Percentiles rank a stretch among this genome's conserved stretches.
These are phyloP conservation scores for Metschnikowia shivogae DNA, from an alignment of 805 yeast species.

Conservation along the genomic window DNA sequence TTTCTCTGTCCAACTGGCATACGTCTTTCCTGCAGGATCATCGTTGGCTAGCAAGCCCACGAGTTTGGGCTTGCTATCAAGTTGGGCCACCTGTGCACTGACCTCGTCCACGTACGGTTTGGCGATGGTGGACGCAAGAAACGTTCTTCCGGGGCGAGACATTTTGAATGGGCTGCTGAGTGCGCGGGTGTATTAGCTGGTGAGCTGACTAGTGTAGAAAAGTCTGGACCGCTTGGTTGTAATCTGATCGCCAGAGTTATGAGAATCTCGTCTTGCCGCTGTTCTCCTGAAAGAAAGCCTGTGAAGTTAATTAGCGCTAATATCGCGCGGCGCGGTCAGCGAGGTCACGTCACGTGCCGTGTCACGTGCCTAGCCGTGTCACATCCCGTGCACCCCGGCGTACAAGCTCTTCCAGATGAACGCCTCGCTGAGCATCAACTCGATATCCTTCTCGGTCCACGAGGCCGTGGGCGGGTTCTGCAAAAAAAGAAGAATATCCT, in stretches of 20 bases:
- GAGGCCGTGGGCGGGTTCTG: slow-evolving; percentile 83
- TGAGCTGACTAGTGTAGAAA: too few relatives aligned
- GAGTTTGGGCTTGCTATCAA: slow-evolving; percentile 62
- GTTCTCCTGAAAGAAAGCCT: too few relatives aligned
- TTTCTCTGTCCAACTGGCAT: slow-evolving; percentile 94
- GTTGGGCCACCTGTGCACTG: slow-evolving; percentile 46
- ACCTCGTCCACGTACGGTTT: slow-evolving; percentile 77
- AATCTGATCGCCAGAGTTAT: too few relatives aligned
- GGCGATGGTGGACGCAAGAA: slow-evolving; percentile 84
- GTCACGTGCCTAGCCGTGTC: background rate
- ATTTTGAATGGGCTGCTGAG: slow-evolving; percentile 2
- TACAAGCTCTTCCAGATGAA: slow-evolving; percentile 94
- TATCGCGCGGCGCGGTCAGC: background rate
- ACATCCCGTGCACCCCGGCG: slow-evolving; percentile 22
- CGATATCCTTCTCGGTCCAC: slow-evolving; percentile 90
- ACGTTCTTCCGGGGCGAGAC: slow-evolving; percentile 62
- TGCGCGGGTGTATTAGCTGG: too few relatives aligned
- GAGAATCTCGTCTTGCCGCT: too few relatives aligned
- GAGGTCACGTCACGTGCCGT: background rate
- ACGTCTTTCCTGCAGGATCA: slow-evolving; percentile 94
- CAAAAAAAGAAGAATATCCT: slow-evolving; percentile 85
- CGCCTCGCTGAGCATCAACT: slow-evolving; percentile 89
- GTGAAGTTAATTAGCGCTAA: background rate
- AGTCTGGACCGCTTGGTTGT: too few relatives aligned
- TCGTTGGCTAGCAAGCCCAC: slow-evolving; percentile 90